phyloP scores from a whole-genome alignment of 768 basidiomycete species.

The Crucibulum laeve region DNA sequence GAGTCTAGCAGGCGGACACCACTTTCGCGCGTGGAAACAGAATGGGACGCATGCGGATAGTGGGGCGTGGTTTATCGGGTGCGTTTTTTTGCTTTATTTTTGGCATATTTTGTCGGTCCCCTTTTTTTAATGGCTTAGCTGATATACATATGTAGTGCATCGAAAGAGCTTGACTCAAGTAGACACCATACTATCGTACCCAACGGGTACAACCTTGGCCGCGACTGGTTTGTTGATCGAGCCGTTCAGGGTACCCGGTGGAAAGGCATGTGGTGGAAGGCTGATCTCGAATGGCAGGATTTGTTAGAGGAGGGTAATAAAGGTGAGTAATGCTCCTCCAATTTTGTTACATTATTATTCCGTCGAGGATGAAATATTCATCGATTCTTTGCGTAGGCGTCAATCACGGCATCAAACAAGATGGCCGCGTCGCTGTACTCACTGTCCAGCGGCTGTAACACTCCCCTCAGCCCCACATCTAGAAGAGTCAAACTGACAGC shows the following conservation, averaged over 20 bases:
- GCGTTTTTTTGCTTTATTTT: too few species aligned
- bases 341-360: neutral
- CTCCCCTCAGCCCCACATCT: neutral
- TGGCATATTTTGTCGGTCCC: too few species aligned
- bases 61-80: constrained; percentile 85
- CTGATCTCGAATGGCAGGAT: constrained; percentile 74
- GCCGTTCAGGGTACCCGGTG: constrained; percentile 59
- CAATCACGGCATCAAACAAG: constrained; percentile 78
- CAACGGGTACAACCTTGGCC: constrained; percentile 79
- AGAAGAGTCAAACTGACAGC: neutral
- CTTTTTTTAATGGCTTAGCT: constrained; percentile 1
- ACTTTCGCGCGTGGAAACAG: constrained; percentile 88
- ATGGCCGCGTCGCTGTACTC: constrained; percentile 76
- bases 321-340: constrained; percentile 36
- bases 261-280: constrained; percentile 69
- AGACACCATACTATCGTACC: constrained; percentile 71
- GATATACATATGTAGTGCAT: neutral
- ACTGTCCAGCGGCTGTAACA: constrained; percentile 47
- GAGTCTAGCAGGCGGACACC: constrained; percentile 83
- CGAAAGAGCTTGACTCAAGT: constrained; percentile 38
- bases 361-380: constrained; percentile 1
- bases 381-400: constrained; percentile 41
- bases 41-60: constrained; percentile 69
- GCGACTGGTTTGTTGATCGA: constrained; percentile 70
- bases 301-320: constrained; percentile 64